These are phyloP conservation scores for Hortaea sp. DNA, from an alignment of 2,329 filamentous ascomycete species.

Conservation along the genomic window DNA sequence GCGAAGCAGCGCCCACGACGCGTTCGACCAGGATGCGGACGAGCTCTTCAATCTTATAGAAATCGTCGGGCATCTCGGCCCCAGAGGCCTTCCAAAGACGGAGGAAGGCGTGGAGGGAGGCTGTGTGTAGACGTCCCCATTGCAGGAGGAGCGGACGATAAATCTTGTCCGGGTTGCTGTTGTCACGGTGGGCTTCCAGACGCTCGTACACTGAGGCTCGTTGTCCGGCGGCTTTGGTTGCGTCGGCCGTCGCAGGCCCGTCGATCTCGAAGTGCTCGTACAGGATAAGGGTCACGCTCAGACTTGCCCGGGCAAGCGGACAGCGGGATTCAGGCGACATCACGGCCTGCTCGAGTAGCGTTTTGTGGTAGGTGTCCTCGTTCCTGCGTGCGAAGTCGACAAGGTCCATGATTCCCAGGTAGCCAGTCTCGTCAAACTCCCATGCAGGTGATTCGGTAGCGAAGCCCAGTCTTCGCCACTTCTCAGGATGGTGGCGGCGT, in stretches of 20 bases:
- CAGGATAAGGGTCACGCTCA: conserved; percentile 76
- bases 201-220: background rate
- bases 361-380: conserved; percentile 85
- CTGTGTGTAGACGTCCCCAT: conserved; percentile 83
- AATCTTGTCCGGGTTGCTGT: conserved; percentile 66
- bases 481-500: conserved; percentile 71
- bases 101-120: conserved; percentile 77
- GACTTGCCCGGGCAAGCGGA: conserved; percentile 75
- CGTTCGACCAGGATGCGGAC: conserved; percentile 84
- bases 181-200: background rate
- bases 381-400: conserved; percentile 88
- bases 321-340: conserved; percentile 63
- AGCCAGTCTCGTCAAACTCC: conserved; percentile 80
- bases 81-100: conserved; percentile 86
- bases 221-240: conserved; percentile 3
- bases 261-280: conserved; percentile 96
- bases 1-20: conserved; percentile 69
- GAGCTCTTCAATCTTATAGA: conserved; percentile 86
- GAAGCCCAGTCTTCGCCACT: conserved; percentile 88
- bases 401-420: conserved; percentile 93
- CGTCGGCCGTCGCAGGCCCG: conserved; percentile 8
- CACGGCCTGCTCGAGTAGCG: conserved; percentile 77
- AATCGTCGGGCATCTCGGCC: conserved; percentile 66
- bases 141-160: conserved; percentile 83
- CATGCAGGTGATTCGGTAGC: conserved; percentile 75